phyloP scores from a whole-genome alignment of 1,139 yeast species.

The Pichia sp. region DNA sequence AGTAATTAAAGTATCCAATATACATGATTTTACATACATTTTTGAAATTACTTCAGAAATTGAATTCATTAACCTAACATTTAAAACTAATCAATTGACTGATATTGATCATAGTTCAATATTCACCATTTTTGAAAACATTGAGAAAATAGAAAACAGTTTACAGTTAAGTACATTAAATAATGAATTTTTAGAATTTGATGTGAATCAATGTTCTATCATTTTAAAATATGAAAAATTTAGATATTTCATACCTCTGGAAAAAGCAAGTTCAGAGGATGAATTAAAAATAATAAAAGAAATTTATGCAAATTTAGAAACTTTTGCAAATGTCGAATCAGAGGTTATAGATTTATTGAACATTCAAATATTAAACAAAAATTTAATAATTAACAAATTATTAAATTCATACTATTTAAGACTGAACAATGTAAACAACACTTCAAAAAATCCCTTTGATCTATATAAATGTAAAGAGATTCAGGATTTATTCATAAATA shows the following conservation, averaged over 20 bases:
- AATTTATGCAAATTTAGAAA: conserved; percentile 4
- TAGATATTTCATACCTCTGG: conserved; percentile 17
- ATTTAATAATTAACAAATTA: conserved; percentile 20
- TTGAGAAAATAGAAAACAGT: neutral
- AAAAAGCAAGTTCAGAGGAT: conserved; percentile 1
- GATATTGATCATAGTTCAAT: neutral
- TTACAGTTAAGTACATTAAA: neutral
- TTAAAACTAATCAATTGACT: conserved; percentile 1
- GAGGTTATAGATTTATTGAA: neutral
- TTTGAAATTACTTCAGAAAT: neutral
- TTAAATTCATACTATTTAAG: conserved; percentile 3
- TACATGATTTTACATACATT: neutral
- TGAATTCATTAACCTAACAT: conserved; percentile 3
- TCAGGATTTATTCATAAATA: conserved; percentile 5
- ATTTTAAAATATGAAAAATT: conserved; percentile 5
- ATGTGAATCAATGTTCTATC: neutral
- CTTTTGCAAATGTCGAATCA: conserved; percentile 13
- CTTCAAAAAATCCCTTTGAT: neutral
- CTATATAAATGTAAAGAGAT: conserved; percentile 1
- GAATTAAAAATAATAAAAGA: conserved; percentile 3
- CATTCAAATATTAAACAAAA: conserved; percentile 16
- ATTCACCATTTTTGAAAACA: neutral
- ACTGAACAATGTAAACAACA: neutral
- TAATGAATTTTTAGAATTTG: neutral
- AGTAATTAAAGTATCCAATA: neutral